A percentile compares a stretch with the other conserved stretches of the same genome.
Evolutionary conservation across 176 grass and related monocot genomes (phyloP).

Genomic region (Elymus sibiricus): DNA sequence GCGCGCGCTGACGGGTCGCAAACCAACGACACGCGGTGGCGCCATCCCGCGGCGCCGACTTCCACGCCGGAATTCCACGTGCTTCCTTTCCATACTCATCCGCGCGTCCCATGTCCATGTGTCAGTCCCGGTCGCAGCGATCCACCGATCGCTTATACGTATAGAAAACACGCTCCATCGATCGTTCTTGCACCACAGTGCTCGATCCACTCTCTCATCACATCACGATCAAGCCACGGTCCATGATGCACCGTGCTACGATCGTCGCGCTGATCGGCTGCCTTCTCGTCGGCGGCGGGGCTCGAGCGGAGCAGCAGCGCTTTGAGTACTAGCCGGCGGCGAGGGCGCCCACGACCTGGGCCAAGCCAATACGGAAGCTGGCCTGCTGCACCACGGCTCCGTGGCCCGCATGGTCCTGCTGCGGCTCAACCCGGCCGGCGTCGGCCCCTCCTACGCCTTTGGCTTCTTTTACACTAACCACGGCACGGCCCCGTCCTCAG

Average conservation of each 20-base stretch:
- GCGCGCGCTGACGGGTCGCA: neutral
- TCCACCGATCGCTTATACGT: no score
- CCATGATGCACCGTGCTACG: neutral
- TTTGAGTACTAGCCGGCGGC: constrained; percentile 41
- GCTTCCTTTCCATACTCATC: neutral
- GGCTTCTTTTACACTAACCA: constrained; percentile 50
- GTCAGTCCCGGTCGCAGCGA: neutral
- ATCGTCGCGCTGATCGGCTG: neutral
- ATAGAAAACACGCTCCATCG: no score
- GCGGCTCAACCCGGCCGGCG: constrained; percentile 27
- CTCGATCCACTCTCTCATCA: no score
- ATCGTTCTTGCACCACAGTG: no score
- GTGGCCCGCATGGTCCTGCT: constrained; percentile 37
- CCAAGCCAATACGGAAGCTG: constrained; percentile 23
- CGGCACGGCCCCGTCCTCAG: constrained; percentile 7
- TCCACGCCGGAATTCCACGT: neutral
- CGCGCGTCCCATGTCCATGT: neutral
- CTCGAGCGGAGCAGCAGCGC: neutral
- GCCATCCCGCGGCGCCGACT: neutral
- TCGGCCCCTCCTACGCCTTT: constrained; percentile 41
- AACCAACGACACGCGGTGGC: neutral
- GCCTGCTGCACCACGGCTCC: constrained; percentile 34
- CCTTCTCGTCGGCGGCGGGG: neutral
- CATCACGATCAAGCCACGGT: no score
- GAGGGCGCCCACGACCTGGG: neutral